These are phyloP conservation scores for Trichoderma koningii DNA, from an alignment of 2,329 filamentous ascomycete species.

Conservation along the genomic window DNA sequence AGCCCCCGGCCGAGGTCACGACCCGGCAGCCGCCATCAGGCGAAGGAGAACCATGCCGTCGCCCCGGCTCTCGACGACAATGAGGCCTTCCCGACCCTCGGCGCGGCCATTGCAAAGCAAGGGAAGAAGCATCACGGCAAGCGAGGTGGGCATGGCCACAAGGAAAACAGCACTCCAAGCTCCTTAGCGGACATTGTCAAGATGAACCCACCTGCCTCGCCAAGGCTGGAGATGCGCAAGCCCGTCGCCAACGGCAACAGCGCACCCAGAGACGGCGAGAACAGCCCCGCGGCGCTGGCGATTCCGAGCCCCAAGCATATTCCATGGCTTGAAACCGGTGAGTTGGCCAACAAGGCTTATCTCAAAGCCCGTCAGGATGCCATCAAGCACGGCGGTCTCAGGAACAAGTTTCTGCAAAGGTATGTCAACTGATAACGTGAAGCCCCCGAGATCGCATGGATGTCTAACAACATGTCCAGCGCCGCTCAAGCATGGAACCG, in stretches of 20 bases:
- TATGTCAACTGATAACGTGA: conserved; percentile 43
- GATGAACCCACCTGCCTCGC: conserved; percentile 79
- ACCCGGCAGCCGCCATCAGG: conserved; percentile 75
- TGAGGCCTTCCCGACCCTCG: conserved; percentile 90
- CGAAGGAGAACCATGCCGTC: conserved; percentile 61
- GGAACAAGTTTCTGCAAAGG: conserved; percentile 97
- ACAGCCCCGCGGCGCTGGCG: conserved; percentile 76
- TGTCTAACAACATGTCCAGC: conserved; percentile 48
- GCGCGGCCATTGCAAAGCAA: conserved; percentile 71
- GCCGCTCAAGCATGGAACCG: conserved; percentile 98
- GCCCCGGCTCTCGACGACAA: conserved; percentile 87
- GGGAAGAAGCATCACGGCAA: conserved; percentile 94
- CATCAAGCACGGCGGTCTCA: conserved; percentile 92
- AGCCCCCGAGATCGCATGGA: not conserved
- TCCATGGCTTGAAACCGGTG: conserved; percentile 93
- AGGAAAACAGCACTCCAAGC: conserved; percentile 68
- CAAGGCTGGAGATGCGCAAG: conserved; percentile 62
- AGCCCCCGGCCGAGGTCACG: conserved; percentile 75
- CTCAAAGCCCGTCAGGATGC: conserved; percentile 93
- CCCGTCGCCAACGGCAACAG: conserved; percentile 65
- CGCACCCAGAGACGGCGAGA: conserved; percentile 68
- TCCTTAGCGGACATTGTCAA: conserved; percentile 93
- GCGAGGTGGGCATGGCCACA: conserved; percentile 71
- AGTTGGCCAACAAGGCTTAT: conserved; percentile 88
- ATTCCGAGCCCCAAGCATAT: conserved; percentile 90